phyloP scores from a whole-genome alignment of 305 asterid species.

The Fraxinus sp. region DNA sequence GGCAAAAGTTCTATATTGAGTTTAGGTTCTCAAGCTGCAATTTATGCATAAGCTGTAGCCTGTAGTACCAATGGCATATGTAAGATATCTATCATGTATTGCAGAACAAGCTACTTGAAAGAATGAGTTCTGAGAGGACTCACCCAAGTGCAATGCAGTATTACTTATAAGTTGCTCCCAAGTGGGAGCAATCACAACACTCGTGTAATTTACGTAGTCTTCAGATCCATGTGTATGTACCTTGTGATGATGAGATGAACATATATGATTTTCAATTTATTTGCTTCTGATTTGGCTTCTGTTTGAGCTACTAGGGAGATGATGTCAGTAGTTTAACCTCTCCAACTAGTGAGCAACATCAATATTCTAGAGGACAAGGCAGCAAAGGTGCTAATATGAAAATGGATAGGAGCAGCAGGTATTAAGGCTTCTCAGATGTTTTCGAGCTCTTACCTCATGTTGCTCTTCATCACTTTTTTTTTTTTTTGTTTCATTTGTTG shows the following conservation, averaged over 20 bases:
- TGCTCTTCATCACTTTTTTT: background rate
- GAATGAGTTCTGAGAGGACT: background rate
- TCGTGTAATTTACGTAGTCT: background rate
- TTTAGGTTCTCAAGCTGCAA: background rate
- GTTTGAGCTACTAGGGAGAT: conserved; percentile 52
- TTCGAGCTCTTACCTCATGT: conserved; percentile 5
- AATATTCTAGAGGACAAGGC: conserved; percentile 39
- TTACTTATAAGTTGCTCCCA: background rate
- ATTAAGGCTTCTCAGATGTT: conserved; percentile 20
- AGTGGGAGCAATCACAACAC: background rate
- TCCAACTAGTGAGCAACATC: conserved; percentile 42
- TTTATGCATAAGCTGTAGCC: background rate
- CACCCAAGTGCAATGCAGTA: background rate
- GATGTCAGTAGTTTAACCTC: conserved; percentile 45
- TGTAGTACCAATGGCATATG: background rate
- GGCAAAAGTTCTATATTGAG: background rate
- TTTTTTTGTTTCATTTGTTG: conserved; percentile 15
- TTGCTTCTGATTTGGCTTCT: conserved; percentile 23
- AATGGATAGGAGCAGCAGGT: conserved; percentile 60
- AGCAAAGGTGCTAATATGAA: conserved; percentile 38
- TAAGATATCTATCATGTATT: background rate
- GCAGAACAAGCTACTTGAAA: background rate
- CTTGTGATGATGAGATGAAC: background rate
- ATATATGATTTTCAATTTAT: conserved; percentile 7
- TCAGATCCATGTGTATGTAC: background rate